These are phyloP conservation scores for Pistacia atlantica DNA, from an alignment of 345 rosid species.

Conservation along the genomic window DNA sequence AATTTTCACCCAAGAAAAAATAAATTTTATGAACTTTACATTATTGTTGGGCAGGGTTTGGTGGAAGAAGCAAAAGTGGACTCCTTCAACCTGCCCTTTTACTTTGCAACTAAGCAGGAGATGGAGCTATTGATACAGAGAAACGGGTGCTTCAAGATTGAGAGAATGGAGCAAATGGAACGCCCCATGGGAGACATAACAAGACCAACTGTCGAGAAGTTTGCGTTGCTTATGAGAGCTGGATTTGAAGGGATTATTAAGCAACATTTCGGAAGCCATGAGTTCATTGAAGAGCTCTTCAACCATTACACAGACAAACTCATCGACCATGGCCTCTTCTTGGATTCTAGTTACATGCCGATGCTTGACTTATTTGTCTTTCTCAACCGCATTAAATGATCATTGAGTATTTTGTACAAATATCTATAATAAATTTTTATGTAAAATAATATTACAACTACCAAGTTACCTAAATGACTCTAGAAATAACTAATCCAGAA, in stretches of 20 bases:
- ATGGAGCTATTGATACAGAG: background rate
- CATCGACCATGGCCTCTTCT: background rate
- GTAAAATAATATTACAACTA: no score
- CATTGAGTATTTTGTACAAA: background rate
- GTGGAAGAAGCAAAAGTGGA: background rate
- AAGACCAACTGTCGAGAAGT: background rate
- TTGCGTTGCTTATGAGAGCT: background rate
- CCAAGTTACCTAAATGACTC: no score
- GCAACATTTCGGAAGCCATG: constrained; percentile 1
- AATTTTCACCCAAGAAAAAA: no score
- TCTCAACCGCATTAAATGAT: background rate
- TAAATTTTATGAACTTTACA: background rate
- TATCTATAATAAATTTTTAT: no score
- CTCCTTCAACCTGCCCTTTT: constrained; percentile 15
- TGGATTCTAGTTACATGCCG: background rate
- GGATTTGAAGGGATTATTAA: constrained; percentile 5
- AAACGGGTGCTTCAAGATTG: constrained; percentile 1
- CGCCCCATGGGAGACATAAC: background rate
- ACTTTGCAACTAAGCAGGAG: background rate
- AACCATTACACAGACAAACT: background rate
- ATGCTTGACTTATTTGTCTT: background rate
- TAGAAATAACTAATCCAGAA: no score
- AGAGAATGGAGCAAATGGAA: background rate
- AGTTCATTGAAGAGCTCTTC: background rate
- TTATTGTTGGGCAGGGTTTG: background rate